Base-by-base conservation (phyloP, 2,329 filamentous ascomycete species). In the Graphilbum ipis-grandicollis region DNA sequence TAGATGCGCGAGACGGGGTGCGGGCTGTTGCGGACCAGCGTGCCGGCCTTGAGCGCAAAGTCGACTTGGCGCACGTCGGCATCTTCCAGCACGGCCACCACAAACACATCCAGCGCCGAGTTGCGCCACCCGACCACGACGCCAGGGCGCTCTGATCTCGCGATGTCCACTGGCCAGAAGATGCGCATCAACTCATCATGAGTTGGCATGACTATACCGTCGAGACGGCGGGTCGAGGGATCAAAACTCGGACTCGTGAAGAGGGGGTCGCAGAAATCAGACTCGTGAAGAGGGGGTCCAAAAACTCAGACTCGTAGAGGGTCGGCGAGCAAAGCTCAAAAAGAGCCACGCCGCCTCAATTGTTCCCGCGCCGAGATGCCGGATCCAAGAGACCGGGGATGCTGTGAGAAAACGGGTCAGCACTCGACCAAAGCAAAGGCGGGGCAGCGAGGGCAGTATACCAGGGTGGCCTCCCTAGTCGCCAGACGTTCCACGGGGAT, bases 121-220 rank as follows among this genome's bases (percentile, higher is more conserved):
- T 98, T 98, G 50, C 80, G 75, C 84, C 88, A 98, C 51, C 90
- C 90, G 33, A 98, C 81, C 45, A 98, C 75, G 42, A 94, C 81
- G 32, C 88, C 90, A 31, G 83, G 73, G 39, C 71, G 66, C 47
- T 74, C 71, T 38, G 77, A 80, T 56, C 66, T 69, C 38, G 71
- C 68, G 51, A 83, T 75, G 60, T 93, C 86, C 51, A 80, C 80
- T 50, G 90, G 92, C 90, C 90, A 98, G 64, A 98, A 96, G 63
- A 98, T 77, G 65, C 90, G 84, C 77, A 96, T 84, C 65, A 96
- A 67, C 52, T 82, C 86, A 82, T 90, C 72, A 66, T 75, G 66
- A 61, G 72, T 71, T 63, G 71, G 63, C 72, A 77, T 77, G 66
- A 66, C 69, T 14, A 19, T 19, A 21, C 26, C 7, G 18, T 33